Conservation (phyloP, 306 rosid species). For the Cucurbita argyrosperma region DNA sequence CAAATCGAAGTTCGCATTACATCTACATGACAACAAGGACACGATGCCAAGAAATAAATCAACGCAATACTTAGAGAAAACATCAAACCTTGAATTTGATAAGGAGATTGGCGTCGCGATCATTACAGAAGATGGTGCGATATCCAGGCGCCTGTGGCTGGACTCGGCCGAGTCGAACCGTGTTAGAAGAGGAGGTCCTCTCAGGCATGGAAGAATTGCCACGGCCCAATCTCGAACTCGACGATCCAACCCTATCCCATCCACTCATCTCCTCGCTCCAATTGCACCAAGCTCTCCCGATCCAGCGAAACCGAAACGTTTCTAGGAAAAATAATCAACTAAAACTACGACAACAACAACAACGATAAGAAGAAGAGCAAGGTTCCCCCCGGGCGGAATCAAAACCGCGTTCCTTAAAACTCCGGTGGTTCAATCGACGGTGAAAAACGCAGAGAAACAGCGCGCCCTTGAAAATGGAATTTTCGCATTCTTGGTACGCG, state of each 20-base stretch:
- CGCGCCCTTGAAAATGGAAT: neutral
- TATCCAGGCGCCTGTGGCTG: slow-evolving; percentile 88
- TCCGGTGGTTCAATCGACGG: slow-evolving; percentile 4
- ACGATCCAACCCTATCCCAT: slow-evolving; percentile 42
- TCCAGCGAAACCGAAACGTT: slow-evolving; percentile 8
- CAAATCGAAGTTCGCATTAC: neutral
- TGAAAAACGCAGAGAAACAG: slow-evolving; percentile 14
- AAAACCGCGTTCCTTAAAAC: neutral
- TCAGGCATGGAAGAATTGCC: slow-evolving; percentile 18
- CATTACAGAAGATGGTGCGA: slow-evolving; percentile 81
- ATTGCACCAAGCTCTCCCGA: neutral
- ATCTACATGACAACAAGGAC: neutral
- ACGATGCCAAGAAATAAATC: neutral
- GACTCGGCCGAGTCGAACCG: slow-evolving; percentile 78
- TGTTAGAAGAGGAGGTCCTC: slow-evolving; percentile 31
- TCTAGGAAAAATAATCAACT: neutral
- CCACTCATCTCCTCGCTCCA: slow-evolving; percentile 41
- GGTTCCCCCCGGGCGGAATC: neutral
- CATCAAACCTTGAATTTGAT: slow-evolving; percentile 57
- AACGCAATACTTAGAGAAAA: neutral
- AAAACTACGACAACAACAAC: neutral
- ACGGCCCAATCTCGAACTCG: slow-evolving; percentile 34
- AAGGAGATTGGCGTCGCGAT: slow-evolving; percentile 58
- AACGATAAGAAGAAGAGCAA: too few species aligned
- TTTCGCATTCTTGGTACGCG: neutral